phyloP scores from a whole-genome alignment of 495 filamentous ascomycete genomes.

The Symbiotaphrina buchneri region DNA sequence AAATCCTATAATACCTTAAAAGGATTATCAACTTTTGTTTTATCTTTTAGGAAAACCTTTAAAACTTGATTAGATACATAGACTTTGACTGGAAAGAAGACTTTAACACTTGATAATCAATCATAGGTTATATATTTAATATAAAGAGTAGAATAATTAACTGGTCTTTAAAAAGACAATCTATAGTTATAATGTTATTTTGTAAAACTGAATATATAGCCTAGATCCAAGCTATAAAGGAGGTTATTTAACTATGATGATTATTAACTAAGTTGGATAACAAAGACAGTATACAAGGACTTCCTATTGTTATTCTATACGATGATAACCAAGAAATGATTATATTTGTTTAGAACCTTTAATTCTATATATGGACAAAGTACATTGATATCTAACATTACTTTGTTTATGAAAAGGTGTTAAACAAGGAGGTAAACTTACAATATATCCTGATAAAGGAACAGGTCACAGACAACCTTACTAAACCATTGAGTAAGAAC shows the following conservation, averaged over 20 bases:
- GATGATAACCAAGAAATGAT: constrained; percentile 5
- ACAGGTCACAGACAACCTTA: constrained; percentile 8
- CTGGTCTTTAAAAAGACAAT: background rate
- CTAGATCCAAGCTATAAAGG: background rate
- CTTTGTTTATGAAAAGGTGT: constrained; percentile 13
- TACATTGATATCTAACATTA: constrained; percentile 8
- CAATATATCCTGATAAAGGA: constrained; percentile 20
- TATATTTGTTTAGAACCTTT: constrained; percentile 4
- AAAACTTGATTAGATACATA: background rate
- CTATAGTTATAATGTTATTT: background rate
- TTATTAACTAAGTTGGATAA: background rate
- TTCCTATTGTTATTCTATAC: background rate
- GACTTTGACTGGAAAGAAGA: constrained; percentile 4
- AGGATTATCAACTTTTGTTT: constrained; percentile 1
- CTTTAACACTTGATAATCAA: constrained; percentile 1
- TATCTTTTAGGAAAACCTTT: background rate
- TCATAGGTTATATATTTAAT: too few species aligned
- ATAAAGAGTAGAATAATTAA: background rate
- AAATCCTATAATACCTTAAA: constrained; percentile 2
- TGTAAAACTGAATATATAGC: background rate
- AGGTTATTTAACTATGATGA: background rate
- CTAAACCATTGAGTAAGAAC: constrained; percentile 3
- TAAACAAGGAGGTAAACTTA: constrained; percentile 14
- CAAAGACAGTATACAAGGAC: background rate
- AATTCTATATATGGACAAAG: constrained; percentile 5